phyloP scores from a whole-genome alignment of 768 basidiomycete genomes.

The Dacryopinax spathularia region DNA sequence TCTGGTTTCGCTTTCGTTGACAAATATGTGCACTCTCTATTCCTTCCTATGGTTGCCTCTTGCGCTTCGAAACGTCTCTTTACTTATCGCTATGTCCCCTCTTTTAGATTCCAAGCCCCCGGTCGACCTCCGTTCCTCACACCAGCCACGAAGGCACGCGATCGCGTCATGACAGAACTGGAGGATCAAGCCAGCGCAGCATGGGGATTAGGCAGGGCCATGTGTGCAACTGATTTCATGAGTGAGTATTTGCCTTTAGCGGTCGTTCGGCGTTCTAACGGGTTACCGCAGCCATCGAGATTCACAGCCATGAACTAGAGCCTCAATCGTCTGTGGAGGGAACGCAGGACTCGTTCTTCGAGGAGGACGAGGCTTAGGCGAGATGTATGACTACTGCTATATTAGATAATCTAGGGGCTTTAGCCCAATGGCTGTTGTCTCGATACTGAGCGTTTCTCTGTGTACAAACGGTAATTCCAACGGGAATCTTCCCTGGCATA shows the following conservation, averaged over 20 bases:
- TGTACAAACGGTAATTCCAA: no score
- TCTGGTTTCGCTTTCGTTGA: no score
- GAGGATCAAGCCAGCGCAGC: slow-evolving; percentile 1
- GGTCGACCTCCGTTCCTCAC: background rate
- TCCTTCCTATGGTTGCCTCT: no score
- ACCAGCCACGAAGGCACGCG: background rate
- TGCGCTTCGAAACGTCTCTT: no score
- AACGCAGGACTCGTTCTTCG: background rate
- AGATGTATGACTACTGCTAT: background rate
- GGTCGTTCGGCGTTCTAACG: no score
- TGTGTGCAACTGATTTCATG: background rate
- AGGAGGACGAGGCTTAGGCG: background rate
- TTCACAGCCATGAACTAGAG: background rate
- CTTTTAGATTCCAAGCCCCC: background rate
- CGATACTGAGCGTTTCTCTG: no score
- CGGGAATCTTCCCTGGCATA: no score
- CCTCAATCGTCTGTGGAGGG: background rate
- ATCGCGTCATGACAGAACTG: background rate
- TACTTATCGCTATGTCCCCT: no score
- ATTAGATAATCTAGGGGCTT: background rate
- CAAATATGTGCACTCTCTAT: no score
- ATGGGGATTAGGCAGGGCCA: background rate
- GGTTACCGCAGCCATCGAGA: no score
- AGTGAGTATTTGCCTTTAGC: no score
- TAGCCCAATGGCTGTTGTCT: no score